Base-by-base conservation (phyloP, 306 rosid species). In the Acacia confusa region DNA sequence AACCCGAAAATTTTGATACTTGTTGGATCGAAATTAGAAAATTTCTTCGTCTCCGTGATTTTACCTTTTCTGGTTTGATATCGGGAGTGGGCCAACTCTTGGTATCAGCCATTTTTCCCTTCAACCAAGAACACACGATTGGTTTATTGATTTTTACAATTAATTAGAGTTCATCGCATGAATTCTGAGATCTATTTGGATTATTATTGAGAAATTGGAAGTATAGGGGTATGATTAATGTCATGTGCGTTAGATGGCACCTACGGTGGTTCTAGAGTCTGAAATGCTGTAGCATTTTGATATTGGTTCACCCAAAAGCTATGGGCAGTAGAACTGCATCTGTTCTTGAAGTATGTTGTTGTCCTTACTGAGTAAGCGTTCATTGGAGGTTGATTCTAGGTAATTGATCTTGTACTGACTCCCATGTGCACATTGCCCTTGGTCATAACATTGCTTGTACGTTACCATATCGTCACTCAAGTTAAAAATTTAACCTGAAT, bases 321-420 rank as follows among this genome's bases (percentile, higher is more conserved):
- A 92, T 92, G 97, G 97, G 91, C 83, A 61, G 88, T 89, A 80
- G 91, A 82, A 84, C 79, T 88, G 82, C 63, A 64, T 67, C 43
- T 88, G 85, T 82, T 89, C 76, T 80, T 82, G 83, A 95, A 92
- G 89, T 81, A 95, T 95, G 99, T 89, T 95, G 96, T 93, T 95
- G 94, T 95, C 99, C 91, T 92, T 92, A 87, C 48, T 95, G 88
- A 93, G 99, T 90, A 92, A 89, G 88, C 97, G 98, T 80, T 79
- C 89, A 14, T 93, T 95, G 94, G 99, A 92, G 87, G 94, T 91
- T 86, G 98, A 92, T 95, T 93, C 96, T 88, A 95, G 98, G 99
- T 93, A 80, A 78, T 32, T 32, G 20, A 50, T 40, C 30, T 9
- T 15, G 25, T 24, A 34, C 41, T 72, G 4, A 11, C 52, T 12